Evolutionary conservation across 371 early-diverging fungal species (phyloP).

Genomic region (Mucor mucedo): DNA sequence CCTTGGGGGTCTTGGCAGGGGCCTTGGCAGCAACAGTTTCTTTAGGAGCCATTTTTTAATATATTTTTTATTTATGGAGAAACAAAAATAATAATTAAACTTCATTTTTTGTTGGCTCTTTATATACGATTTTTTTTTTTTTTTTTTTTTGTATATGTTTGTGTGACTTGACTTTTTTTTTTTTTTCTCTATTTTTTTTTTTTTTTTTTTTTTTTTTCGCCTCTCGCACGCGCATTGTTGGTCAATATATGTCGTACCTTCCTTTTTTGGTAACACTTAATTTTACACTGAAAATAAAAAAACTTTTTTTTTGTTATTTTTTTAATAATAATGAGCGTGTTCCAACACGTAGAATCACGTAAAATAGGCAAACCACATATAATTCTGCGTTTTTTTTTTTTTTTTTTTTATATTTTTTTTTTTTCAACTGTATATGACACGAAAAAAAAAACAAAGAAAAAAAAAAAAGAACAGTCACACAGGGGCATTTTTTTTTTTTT

Average conservation of each 20-base stretch:
- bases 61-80: not conserved
- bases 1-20: slow-evolving; percentile 11
- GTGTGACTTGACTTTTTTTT: no score
- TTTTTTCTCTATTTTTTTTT: no score
- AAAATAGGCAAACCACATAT: not conserved
- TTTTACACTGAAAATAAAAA: not conserved
- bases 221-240: no score
- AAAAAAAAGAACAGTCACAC: no score
- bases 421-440: not conserved
- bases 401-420: not conserved
- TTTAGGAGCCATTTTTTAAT: slow-evolving; percentile 17
- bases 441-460: no score
- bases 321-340: not conserved
- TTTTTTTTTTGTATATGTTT: not conserved
- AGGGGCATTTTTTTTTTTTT: no score
- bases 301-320: not conserved
- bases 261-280: not conserved
- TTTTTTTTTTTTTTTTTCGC: no score
- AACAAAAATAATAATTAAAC: not conserved
- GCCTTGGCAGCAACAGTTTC: slow-evolving; percentile 12
- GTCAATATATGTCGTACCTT: not conserved
- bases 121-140: slow-evolving; percentile 1
- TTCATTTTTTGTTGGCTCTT: not conserved
- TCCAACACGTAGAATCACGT: slow-evolving; percentile 13
- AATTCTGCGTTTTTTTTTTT: not conserved